Evolutionary conservation across 345 rosid genomes (phyloP).

Genomic region (Carallia pectinifolia): DNA sequence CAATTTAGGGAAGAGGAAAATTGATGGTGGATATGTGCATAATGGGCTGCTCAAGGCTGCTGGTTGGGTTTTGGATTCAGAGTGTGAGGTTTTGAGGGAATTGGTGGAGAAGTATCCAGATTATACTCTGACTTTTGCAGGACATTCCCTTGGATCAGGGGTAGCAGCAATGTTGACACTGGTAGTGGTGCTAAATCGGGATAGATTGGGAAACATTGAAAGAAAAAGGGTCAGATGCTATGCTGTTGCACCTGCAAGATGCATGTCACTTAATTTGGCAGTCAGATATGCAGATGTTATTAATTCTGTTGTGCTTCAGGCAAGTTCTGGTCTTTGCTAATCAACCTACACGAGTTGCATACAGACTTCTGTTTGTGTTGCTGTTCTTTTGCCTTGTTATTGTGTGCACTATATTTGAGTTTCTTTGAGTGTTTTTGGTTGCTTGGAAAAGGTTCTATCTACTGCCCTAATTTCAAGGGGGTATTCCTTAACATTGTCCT

Average conservation of each 20-base stretch:
- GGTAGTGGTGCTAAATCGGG: slow-evolving; percentile 57
- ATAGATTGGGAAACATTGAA: slow-evolving; percentile 66
- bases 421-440: no score
- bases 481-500: background rate
- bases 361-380: background rate
- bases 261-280: slow-evolving; percentile 92
- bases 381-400: background rate
- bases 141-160: slow-evolving; percentile 95
- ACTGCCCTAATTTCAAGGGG: background rate
- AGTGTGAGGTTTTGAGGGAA: slow-evolving; percentile 64
- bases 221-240: slow-evolving; percentile 85
- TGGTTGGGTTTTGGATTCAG: slow-evolving; percentile 75
- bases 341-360: background rate
- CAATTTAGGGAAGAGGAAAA: slow-evolving; percentile 71
- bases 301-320: slow-evolving; percentile 96
- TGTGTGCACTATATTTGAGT: background rate
- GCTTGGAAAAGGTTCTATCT: background rate
- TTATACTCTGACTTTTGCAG: slow-evolving; percentile 81
- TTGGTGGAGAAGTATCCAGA: slow-evolving; percentile 61
- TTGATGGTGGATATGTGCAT: slow-evolving; percentile 94
- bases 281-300: slow-evolving; percentile 94
- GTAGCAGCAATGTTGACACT: slow-evolving; percentile 84
- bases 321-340: slow-evolving; percentile 21
- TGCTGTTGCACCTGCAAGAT: slow-evolving; percentile 96
- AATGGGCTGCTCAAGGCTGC: slow-evolving; percentile 92